These are phyloP conservation scores for Penicillium angulare DNA, from an alignment of 495 filamentous ascomycete genomes.

Conservation along the genomic window DNA sequence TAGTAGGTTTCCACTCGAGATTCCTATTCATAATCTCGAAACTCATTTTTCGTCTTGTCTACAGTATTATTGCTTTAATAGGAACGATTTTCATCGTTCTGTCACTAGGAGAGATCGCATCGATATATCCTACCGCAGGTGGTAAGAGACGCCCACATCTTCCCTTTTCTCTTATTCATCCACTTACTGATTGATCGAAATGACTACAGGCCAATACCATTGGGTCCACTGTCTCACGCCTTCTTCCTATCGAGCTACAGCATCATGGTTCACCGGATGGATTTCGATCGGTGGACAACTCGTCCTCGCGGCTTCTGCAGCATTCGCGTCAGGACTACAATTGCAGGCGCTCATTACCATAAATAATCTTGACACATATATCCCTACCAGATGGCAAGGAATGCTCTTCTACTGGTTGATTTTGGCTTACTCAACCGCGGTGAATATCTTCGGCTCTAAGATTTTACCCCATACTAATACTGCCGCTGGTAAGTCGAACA, in stretches of 20 bases:
- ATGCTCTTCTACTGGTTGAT: conserved; percentile 27
- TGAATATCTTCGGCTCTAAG: conserved; percentile 24
- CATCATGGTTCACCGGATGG: conserved; percentile 27
- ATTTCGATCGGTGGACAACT: conserved; percentile 32
- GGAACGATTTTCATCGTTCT: conserved; percentile 24
- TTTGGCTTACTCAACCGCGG: conserved; percentile 14
- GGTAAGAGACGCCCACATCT: conserved; percentile 11
- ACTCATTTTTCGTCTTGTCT: not conserved
- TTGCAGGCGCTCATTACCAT: conserved; percentile 24
- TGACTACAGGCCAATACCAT: conserved; percentile 22
- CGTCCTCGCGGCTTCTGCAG: conserved; percentile 29
- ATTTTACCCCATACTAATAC: conserved; percentile 25
- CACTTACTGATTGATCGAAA: not conserved
- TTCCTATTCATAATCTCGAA: not conserved
- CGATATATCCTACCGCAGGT: conserved; percentile 24
- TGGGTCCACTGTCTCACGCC: conserved; percentile 26
- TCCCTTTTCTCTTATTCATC: not conserved
- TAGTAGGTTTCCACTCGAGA: conserved; percentile 11
- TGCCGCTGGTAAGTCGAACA: conserved; percentile 15
- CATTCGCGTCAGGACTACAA: conserved; percentile 23
- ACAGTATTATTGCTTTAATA: conserved; percentile 19
- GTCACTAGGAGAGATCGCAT: conserved; percentile 24
- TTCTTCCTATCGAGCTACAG: conserved; percentile 15
- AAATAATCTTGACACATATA: conserved; percentile 21
- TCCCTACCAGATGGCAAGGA: conserved; percentile 19